Evolutionary conservation across 306 rosid genomes (phyloP).

Genomic region (Acacia melanoxylon): DNA sequence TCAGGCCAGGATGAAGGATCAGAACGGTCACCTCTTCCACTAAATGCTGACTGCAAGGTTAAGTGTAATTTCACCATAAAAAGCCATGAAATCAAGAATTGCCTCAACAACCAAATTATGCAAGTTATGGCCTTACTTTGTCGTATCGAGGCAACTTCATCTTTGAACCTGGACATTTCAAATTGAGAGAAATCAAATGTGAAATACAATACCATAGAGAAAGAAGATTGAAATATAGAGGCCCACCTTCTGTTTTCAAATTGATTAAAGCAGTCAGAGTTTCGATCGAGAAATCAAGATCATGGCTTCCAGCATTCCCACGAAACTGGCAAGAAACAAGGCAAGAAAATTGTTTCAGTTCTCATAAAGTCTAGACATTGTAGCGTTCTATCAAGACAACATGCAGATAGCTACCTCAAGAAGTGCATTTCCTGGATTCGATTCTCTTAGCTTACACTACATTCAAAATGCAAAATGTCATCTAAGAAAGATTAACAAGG

Average conservation of each 20-base stretch:
- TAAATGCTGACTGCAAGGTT: slow-evolving; percentile 74
- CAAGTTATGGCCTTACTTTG: slow-evolving; percentile 57
- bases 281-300: slow-evolving; percentile 76
- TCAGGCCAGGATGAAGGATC: slow-evolving; percentile 87
- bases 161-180: slow-evolving; percentile 69
- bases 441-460: slow-evolving; percentile 77
- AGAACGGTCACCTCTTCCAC: slow-evolving; percentile 88
- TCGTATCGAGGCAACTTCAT: slow-evolving; percentile 88
- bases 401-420: slow-evolving; percentile 66
- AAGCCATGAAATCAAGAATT: slow-evolving; percentile 15
- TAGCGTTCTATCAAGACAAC: neutral
- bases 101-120: slow-evolving; percentile 10
- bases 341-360: slow-evolving; percentile 12
- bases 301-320: slow-evolving; percentile 97
- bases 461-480: slow-evolving; percentile 41
- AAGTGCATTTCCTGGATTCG: slow-evolving; percentile 77
- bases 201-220: slow-evolving; percentile 19
- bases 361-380: slow-evolving; percentile 2
- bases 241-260: slow-evolving; percentile 76
- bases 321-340: slow-evolving; percentile 53
- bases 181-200: slow-evolving; percentile 28
- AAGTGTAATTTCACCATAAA: slow-evolving; percentile 29
- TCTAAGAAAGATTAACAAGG: slow-evolving; percentile 17
- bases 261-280: slow-evolving; percentile 58
- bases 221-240: slow-evolving; percentile 15